phyloP scores from a whole-genome alignment of 495 filamentous ascomycete species.

The Aspergillus kassunensis region DNA sequence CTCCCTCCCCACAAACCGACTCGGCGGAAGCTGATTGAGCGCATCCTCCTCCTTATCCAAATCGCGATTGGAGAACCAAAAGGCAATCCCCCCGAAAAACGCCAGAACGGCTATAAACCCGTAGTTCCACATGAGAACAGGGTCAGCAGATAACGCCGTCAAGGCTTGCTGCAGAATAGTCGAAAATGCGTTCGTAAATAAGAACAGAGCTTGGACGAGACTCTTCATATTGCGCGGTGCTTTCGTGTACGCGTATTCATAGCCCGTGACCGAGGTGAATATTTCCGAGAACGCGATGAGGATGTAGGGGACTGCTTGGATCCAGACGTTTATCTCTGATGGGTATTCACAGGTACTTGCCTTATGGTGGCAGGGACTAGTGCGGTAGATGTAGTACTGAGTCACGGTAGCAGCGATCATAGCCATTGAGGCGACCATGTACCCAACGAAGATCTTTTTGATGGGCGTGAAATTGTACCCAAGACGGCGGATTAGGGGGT shows the following conservation, averaged over 20 bases:
- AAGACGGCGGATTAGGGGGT: constrained; percentile 56
- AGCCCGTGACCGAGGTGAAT: constrained; percentile 55
- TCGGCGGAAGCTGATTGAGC: constrained; percentile 51
- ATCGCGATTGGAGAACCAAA: constrained; percentile 53
- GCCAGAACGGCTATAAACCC: constrained; percentile 58
- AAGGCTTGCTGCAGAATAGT: constrained; percentile 62
- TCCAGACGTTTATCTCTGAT: constrained; percentile 49
- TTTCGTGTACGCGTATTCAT: constrained; percentile 47
- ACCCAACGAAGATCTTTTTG: constrained; percentile 64
- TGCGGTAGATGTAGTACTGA: constrained; percentile 65
- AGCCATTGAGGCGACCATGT: constrained; percentile 54
- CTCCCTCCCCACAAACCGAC: constrained; percentile 18
- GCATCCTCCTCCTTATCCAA: constrained; percentile 62
- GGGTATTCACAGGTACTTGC: constrained; percentile 40
- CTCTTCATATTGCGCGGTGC: constrained; percentile 38
- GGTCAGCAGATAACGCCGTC: constrained; percentile 57
- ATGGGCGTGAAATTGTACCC: constrained; percentile 62
- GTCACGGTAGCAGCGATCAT: constrained; percentile 59
- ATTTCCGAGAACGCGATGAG: constrained; percentile 65
- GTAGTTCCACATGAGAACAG: constrained; percentile 63
- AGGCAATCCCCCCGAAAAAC: constrained; percentile 50
- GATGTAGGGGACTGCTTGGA: constrained; percentile 58
- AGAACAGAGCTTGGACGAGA: constrained; percentile 54
- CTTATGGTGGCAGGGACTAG: constrained; percentile 47
- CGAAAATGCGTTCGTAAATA: constrained; percentile 61